Base-by-base conservation (phyloP, 805 yeast species). In the Metschnikowia peoriensis region DNA sequence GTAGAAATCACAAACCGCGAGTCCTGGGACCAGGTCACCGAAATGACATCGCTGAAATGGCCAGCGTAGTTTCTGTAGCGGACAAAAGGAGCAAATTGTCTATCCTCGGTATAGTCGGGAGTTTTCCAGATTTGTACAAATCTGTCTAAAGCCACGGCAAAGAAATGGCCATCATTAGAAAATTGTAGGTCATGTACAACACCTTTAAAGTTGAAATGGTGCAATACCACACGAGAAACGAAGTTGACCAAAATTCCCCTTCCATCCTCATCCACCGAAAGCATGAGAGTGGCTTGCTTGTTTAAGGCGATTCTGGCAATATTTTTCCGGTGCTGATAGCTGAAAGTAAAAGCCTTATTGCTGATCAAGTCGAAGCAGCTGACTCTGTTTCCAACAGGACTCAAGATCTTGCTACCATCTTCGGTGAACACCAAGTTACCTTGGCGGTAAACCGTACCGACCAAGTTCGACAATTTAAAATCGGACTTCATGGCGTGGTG, bases 31-130 rank as follows among this genome's bases (percentile, higher is more conserved):
- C 98, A 94, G 2, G 89, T 78, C 10, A 94, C 68, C 1, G 91
- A 82, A 1, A 82, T 77, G 27, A 94, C 82, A 61, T 89, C 96
- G 47, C 84, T 85, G 66, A 84, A 91, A 72, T 94, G 99, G 37
- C 99, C 99, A 1, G 97, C 90, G 62, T 91, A 91, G 7, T 88
- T 82, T 63, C 96, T 77, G 69, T 89, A 89, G 57, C 96, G 86
- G 39, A 93, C 88, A 70, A 94, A 94, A 14, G 99, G 99, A 0
- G 97, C 94, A 77, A 94, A 94, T 66, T 91, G 97, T 55, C 96
- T 79, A 63, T 90, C 97, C 61, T 89, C 94, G 7, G 83, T 72
- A 27, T 77, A 74, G 44, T 81, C 84, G 0, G 97, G 97, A 1
- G 97, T 89, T 63, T 83, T 85, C 99, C 99, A 94, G 8, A 94